Evolutionary conservation across 257 asterid genomes (phyloP).

Genomic region (Plantago major): DNA sequence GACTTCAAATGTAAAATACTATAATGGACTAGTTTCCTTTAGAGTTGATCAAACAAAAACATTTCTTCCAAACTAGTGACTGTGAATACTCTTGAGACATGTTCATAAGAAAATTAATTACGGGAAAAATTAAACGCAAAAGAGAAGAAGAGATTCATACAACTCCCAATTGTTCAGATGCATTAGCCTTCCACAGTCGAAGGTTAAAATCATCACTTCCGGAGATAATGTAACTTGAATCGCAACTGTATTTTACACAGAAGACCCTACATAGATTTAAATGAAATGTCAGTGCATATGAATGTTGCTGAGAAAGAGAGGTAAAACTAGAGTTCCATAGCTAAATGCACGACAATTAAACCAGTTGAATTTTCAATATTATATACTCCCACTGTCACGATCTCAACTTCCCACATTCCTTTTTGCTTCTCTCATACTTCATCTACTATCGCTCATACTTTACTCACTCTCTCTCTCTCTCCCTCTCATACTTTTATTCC

Average conservation of each 20-base stretch:
- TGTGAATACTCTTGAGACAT: conserved; percentile 4
- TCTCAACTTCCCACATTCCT: background rate
- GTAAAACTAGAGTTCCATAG: background rate
- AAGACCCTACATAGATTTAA: conserved; percentile 57
- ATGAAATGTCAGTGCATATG: conserved; percentile 19
- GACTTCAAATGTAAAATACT: background rate
- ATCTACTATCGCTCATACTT: too few species aligned
- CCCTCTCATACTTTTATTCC: too few species aligned
- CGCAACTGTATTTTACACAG: conserved; percentile 87
- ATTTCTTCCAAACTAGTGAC: background rate
- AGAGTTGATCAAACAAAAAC: background rate
- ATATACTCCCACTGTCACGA: background rate
- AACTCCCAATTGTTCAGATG: conserved; percentile 94
- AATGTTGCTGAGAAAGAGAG: background rate
- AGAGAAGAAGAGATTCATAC: conserved; percentile 41
- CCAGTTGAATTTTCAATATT: background rate
- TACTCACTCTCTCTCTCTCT: too few species aligned
- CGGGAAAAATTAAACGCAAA: conserved; percentile 11
- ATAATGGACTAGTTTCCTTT: background rate
- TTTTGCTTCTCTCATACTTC: too few species aligned
- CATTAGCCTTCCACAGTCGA: conserved; percentile 98
- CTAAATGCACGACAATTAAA: background rate
- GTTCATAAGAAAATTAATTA: background rate
- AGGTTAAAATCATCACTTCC: conserved; percentile 97
- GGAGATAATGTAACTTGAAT: conserved; percentile 77